A percentile compares a stretch with the other conserved stretches of the same genome.
Evolutionary conservation across 768 basidiomycete genomes (phyloP).

Genomic region (Phanerodontia chrysosporium): DNA sequence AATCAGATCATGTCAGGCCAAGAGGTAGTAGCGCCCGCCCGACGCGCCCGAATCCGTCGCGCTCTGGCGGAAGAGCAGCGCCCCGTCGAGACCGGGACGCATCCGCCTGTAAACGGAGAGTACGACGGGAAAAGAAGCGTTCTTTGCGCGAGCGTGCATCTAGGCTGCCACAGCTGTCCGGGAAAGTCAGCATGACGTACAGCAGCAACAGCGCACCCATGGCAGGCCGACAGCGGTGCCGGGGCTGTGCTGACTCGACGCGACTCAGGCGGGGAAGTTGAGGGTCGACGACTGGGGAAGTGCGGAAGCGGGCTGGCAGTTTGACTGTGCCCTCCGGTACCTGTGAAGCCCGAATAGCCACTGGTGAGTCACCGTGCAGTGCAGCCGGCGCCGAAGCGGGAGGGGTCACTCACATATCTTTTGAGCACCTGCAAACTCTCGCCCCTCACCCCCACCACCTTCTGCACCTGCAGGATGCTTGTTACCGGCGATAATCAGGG

Average conservation of each 20-base stretch:
- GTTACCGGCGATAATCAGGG: neutral
- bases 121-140: neutral
- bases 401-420: neutral
- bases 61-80: neutral
- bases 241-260: neutral
- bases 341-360: neutral
- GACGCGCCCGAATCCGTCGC: neutral
- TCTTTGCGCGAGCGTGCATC: neutral
- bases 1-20: no score
- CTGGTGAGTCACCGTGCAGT: neutral
- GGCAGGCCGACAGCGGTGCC: no score
- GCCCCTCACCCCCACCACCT: neutral
- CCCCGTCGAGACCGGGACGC: neutral
- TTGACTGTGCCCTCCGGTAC: neutral
- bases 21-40: neutral
- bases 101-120: neutral
- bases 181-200: neutral
- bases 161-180: neutral
- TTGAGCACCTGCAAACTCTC: neutral
- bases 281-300: neutral
- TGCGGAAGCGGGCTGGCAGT: neutral
- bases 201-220: neutral
- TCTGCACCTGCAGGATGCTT: neutral
- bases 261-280: neutral
- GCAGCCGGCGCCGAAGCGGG: neutral